These are phyloP conservation scores for Phaeomoniella chlamydospora DNA, from an alignment of 2,329 filamentous ascomycete species.

Conservation along the genomic window DNA sequence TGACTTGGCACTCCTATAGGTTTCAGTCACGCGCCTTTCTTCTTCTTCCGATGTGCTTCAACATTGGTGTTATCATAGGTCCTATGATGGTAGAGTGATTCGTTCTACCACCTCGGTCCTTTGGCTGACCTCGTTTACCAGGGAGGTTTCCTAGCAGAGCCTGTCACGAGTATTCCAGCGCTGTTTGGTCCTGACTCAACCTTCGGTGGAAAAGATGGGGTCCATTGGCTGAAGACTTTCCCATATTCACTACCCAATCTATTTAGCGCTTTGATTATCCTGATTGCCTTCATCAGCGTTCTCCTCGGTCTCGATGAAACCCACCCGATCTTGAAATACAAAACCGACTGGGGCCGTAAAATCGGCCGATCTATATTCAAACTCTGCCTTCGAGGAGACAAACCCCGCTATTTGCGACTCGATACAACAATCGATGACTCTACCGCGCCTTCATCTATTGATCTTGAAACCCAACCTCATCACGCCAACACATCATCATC, in stretches of 20 bases:
- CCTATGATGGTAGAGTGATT: constrained; percentile 31
- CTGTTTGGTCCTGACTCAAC: constrained; percentile 47
- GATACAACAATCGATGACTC: constrained; percentile 10
- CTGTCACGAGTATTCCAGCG: constrained; percentile 43
- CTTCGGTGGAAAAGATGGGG: constrained; percentile 42
- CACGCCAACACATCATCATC: not conserved
- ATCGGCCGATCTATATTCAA: constrained; percentile 20
- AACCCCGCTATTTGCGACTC: constrained; percentile 20
- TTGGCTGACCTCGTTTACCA: constrained; percentile 30
- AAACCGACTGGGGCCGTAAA: constrained; percentile 24
- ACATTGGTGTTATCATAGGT: constrained; percentile 47
- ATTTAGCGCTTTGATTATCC: constrained; percentile 47
- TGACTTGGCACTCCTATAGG: constrained; percentile 13
- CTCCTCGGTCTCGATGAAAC: constrained; percentile 53
- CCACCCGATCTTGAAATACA: constrained; percentile 21
- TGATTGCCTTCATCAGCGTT: constrained; percentile 38
- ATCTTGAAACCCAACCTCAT: constrained; percentile 15
- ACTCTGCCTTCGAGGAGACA: constrained; percentile 11
- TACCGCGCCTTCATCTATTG: constrained; percentile 16
- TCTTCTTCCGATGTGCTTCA: constrained; percentile 54
- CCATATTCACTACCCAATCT: constrained; percentile 59
- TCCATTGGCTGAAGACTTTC: constrained; percentile 49
- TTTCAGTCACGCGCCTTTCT: constrained; percentile 41
- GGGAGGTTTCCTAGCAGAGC: constrained; percentile 56
- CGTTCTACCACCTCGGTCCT: constrained; percentile 12